Percentiles rank a stretch among this genome's conserved stretches.
Evolutionary conservation across 2,329 filamentous ascomycete genomes (phyloP).

Genomic region (Sporothrix pallida): DNA sequence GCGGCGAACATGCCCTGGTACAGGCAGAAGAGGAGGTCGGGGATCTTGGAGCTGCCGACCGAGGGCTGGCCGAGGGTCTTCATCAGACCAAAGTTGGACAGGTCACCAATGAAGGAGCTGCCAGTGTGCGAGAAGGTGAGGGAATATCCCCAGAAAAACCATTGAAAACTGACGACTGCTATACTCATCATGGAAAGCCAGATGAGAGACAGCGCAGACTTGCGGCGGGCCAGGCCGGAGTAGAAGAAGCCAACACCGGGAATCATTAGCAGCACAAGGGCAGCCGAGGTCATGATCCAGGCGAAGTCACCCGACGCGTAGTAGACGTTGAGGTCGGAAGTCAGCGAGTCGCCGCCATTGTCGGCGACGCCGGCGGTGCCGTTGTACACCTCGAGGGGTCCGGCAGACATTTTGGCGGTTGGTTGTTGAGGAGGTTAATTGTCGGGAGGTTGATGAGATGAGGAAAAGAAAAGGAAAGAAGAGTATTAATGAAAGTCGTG

Average conservation of each 20-base stretch:
- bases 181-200: conserved; percentile 84
- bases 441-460: no score
- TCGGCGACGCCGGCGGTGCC: conserved; percentile 57
- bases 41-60: conserved; percentile 72
- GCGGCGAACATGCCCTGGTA: conserved; percentile 90
- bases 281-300: conserved; percentile 82
- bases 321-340: conserved; percentile 79
- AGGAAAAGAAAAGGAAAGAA: conserved; percentile 3
- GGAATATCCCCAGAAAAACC: conserved; percentile 96
- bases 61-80: conserved; percentile 78
- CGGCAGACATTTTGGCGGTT: conserved; percentile 37
- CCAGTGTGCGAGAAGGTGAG: conserved; percentile 82
- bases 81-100: conserved; percentile 81
- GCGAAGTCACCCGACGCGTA: conserved; percentile 81
- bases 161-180: conserved; percentile 82
- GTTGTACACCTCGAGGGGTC: conserved; percentile 51
- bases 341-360: conserved; percentile 58
- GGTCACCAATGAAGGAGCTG: conserved; percentile 76
- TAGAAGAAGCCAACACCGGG: conserved; percentile 96
- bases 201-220: conserved; percentile 85
- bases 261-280: conserved; percentile 88
- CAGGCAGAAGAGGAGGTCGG: conserved; percentile 82
- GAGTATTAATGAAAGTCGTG: conserved; percentile 21
- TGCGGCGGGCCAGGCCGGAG: conserved; percentile 84
- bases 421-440: neutral